These are phyloP conservation scores for Euclidium syriacum DNA, from an alignment of 345 rosid genomes.

Conservation along the genomic window DNA sequence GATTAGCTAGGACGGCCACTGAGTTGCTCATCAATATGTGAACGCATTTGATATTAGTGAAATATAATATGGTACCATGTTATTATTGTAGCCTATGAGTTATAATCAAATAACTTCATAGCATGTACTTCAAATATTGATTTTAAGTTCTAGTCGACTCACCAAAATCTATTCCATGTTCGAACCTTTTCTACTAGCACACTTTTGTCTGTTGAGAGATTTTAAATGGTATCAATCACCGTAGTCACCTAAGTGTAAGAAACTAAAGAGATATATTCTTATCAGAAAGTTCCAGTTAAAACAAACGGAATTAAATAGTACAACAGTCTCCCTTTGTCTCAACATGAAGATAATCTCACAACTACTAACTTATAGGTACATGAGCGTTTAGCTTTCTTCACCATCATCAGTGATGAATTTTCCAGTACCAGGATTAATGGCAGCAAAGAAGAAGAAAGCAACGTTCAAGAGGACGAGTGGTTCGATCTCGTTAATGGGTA, in stretches of 20 bases:
- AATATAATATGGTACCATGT: too few species aligned
- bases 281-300: constrained; percentile 21
- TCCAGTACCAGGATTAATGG: constrained; percentile 92
- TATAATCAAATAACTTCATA: too few species aligned
- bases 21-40: too few species aligned
- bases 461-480: constrained; percentile 91
- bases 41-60: too few species aligned
- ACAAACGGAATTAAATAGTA: constrained; percentile 19
- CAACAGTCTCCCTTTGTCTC: constrained; percentile 22
- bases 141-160: too few species aligned
- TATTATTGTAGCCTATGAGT: too few species aligned
- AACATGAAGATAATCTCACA: constrained; percentile 22
- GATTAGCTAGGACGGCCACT: too few species aligned
- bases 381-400: constrained; percentile 25
- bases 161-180: too few species aligned
- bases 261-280: neutral
- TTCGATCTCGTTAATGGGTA: constrained; percentile 81
- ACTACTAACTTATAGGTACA: constrained; percentile 2
- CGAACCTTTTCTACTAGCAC: neutral
- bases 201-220: neutral
- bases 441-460: constrained; percentile 84
- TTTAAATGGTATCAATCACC: neutral
- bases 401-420: constrained; percentile 83
- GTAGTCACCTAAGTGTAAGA: neutral
- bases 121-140: too few species aligned